Base-by-base conservation (phyloP, 768 basidiomycete genomes). In the Pleurotus giganteus region DNA sequence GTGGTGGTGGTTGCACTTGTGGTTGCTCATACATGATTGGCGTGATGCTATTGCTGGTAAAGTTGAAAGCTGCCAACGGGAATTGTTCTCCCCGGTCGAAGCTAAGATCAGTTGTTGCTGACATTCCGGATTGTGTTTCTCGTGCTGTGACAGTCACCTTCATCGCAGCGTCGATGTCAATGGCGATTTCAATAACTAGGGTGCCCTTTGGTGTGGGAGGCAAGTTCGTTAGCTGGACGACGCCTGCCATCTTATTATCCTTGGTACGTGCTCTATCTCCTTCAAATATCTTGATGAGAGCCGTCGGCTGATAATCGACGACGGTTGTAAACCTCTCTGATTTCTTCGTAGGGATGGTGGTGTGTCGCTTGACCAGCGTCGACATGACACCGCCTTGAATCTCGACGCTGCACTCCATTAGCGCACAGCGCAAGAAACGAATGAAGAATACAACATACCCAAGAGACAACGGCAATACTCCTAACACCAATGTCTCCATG, bases 361-460 rank as follows among this genome's bases (percentile, higher is more conserved):
- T 98, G 81, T 98, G 97, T 54, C 94, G 88, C 78, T 94, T 94
- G 82, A 98, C 97, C 69, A 98, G 86, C 45, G 94, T 83, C 29
- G 94, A 96, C 91, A 98, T 94, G 69, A 98, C 94, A 83, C 96
- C 96, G 73, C 94, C 94, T 60, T 94, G 92, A 36, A 94, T 96
- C 79, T 97, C 95, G 66, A 98, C 96, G 85, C 52, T 94, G 45
- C 17, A 21, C 26, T 11, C 37, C 8, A 21, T 32, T 12, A 23
- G 6, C 17, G 49, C 65, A 29, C 63, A 54, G 23, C 47, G 55
- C 31, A 68, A 56, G 72, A 7, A 41, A 67, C 54, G 71, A 68
- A 62, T 71, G 63, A 43, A 69, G 17, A 11, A 17, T 15, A 41
- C 61, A 56, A 70, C 66, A 63, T 5, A 51, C 49, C 54, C 94